Base-by-base conservation (phyloP, 176 grass and related monocot genomes). In the Avena sativa region DNA sequence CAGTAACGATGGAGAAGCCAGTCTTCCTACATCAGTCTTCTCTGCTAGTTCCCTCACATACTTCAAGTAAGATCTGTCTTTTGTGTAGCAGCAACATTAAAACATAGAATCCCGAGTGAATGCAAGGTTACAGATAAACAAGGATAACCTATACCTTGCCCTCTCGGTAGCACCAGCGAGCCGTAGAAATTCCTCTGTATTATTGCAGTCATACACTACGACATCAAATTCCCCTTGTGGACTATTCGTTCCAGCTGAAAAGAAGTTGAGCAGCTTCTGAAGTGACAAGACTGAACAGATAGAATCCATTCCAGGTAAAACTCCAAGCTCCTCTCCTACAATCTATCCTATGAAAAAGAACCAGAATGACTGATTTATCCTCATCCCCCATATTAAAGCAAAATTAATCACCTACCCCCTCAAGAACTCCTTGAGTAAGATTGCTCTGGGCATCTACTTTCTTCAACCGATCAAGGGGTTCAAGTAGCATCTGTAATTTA, bases 11-110 rank as follows among this genome's bases (percentile, higher is more conserved):
- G 92, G 97, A 88, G 92, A 94, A 76, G 90, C 88, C 80, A 96
- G 83, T 87, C 93, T 89, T 93, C 97, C 97, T 43, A 98, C 91
- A 60, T 98, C 97, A 36, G 94, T 96, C 84, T 98, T 98, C 84
- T 98, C 92, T 68, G 90, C 92, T 86, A 98, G 63, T 52, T 91
- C 93, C 68, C 86, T 93, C 56, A 80, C 80, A 81, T 91, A 89
- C 84, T 93, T 98, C 78, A 98, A 89, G 49, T 98, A 98, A 76
- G 89, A 94, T 64, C 92, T 98, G 60, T 57, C 79, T 92, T 95
- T 90, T 81, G 83, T 79, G 9, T 52, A 60, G 46, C 53, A 82
- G 12, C 57, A 70, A 82, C 17, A 50, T 85, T 49, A 86, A 62
- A 62, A 13, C 16, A 74, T 57, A 90, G 9, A 68, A 48, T 40